A percentile compares a stretch with the other conserved stretches of the same genome.
Evolutionary conservation across 306 rosid genomes (phyloP).

Genomic region (Spatholobus suberectus): DNA sequence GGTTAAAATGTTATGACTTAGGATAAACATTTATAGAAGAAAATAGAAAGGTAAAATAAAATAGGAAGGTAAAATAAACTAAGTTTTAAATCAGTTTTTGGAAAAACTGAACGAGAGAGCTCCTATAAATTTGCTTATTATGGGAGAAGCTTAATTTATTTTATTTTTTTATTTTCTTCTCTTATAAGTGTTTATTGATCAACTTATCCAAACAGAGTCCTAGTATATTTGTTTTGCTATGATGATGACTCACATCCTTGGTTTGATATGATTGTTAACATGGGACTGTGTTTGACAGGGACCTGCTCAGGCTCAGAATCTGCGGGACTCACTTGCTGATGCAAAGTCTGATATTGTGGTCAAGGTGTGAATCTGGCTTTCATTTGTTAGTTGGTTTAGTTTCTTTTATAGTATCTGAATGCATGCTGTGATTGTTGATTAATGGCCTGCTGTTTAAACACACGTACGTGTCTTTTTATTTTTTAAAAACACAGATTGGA

Average conservation of each 20-base stretch:
- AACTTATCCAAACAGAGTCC: too few relatives aligned
- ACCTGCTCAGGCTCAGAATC: slow-evolving; percentile 99
- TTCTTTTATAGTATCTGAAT: background rate
- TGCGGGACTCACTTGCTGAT: slow-evolving; percentile 87
- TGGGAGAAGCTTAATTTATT: too few relatives aligned
- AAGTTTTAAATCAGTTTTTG: too few relatives aligned
- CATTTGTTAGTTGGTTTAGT: background rate
- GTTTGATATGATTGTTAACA: background rate
- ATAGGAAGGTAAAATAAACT: too few relatives aligned
- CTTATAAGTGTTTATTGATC: too few relatives aligned
- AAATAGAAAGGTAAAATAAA: too few relatives aligned
- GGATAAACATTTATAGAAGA: too few relatives aligned
- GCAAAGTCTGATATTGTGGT: slow-evolving; percentile 90
- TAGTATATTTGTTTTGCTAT: background rate
- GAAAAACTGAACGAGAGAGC: too few relatives aligned
- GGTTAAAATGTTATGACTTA: background rate
- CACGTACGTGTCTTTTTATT: background rate
- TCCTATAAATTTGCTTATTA: too few relatives aligned
- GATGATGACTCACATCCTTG: background rate
- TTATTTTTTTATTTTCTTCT: too few relatives aligned
- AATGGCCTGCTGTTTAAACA: background rate
- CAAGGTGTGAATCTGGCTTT: slow-evolving; percentile 62
- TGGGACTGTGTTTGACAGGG: slow-evolving; percentile 59
- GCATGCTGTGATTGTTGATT: background rate
- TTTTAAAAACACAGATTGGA: slow-evolving; percentile 69